Base-by-base conservation (phyloP, 495 filamentous ascomycete species). In the Penicillium fimorum region DNA sequence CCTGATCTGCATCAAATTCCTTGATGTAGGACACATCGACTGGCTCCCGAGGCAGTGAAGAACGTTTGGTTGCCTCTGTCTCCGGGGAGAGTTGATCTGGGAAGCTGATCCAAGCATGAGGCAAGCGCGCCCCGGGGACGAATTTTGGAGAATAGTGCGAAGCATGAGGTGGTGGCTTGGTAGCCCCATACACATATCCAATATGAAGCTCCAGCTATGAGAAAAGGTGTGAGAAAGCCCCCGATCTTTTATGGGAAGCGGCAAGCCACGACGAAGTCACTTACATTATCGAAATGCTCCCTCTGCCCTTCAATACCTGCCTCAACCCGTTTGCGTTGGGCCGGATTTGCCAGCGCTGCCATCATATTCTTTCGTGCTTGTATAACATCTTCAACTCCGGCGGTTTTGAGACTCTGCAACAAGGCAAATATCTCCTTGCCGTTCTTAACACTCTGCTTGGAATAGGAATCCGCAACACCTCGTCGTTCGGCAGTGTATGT, bases 391-490 rank as follows among this genome's bases (percentile, higher is more conserved):
- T 61, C 47, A 11, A 50, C 50, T 24, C 57, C 65, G 12, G 56
- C 59, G 9, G 57, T 62, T 12, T 66, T 65, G 15, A 70, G 41
- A 10, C 53, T 58, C 44, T 62, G 64, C 18, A 71, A 50, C 10
- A 71, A 47, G 4, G 45, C 24, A 49, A 71, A 57, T 12, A 69
- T 72, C 25, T 69, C 38, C 27, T 59, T 48, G 3, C 69, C 69
- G 44, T 72, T 72, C 25, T 70, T 67, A 40, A 70, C 62, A 33
- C 61, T 65, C 40, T 72, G 69, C 17, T 49, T 47, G 5, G 68
- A 62, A 48, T 69, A 67, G 4, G 64, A 56, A 37, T 63, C 51
- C 1, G 69, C 69, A 25, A 72, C 61, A 33, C 61, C 64, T 4
- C 63, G 58, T 7, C 61, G 55, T 20, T 70, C 67, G 3, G 41